Evolutionary conservation across 2,329 filamentous ascomycete species (phyloP).

Genomic region (Xylariaceae sp.): DNA sequence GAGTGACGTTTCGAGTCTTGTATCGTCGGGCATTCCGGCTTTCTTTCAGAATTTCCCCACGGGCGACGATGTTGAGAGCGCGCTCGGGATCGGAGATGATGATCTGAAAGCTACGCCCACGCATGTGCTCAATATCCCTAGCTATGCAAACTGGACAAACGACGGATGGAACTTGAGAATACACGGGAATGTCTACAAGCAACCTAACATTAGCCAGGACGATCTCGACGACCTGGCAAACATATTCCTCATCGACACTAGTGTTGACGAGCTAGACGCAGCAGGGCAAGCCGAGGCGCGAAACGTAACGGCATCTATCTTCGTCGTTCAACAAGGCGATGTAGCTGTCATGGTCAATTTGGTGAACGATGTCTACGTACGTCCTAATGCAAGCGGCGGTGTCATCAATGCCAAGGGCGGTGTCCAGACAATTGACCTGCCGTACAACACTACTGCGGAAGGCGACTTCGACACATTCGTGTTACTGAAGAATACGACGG

Average conservation of each 20-base stretch:
- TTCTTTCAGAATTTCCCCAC: constrained; percentile 67
- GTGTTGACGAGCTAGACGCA: constrained; percentile 56
- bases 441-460: constrained; percentile 62
- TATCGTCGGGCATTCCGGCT: constrained; percentile 63
- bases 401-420: constrained; percentile 53
- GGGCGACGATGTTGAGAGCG: constrained; percentile 57
- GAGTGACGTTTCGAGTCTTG: constrained; percentile 56
- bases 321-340: constrained; percentile 69
- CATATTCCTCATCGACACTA: constrained; percentile 64
- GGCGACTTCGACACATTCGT: constrained; percentile 76
- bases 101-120: constrained; percentile 64
- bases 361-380: constrained; percentile 39
- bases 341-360: constrained; percentile 63
- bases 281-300: constrained; percentile 65
- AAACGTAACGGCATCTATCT: constrained; percentile 71
- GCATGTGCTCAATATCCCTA: constrained; percentile 67
- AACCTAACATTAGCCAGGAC: constrained; percentile 63
- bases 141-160: constrained; percentile 76
- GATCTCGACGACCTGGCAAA: constrained; percentile 69
- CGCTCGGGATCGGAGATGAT: constrained; percentile 56
- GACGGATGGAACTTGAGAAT: constrained; percentile 73
- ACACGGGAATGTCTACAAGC: constrained; percentile 79
- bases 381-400: constrained; percentile 56
- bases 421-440: constrained; percentile 60
- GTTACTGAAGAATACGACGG: constrained; percentile 56